Base-by-base conservation (phyloP, 208 protist species). In the Leishmania amazonensis region DNA sequence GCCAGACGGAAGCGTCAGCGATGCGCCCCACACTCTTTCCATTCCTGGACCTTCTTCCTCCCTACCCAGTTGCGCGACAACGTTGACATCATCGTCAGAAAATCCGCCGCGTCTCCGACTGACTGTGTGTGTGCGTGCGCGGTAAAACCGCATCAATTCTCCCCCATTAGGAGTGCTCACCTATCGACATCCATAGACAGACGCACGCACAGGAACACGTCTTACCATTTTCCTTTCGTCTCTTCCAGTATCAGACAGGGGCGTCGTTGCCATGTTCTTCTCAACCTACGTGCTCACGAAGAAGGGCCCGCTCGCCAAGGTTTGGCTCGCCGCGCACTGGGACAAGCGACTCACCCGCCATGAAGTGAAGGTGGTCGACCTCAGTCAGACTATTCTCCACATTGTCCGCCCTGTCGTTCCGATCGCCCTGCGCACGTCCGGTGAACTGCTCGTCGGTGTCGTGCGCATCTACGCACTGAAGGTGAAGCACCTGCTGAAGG, bases 321-420 rank as follows among this genome's bases (percentile, higher is more conserved):
- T 99, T 28, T 99, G 99, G 99, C 94, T 99, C 35, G 99, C 98
- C 1, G 98, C 98, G 1, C 98, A 99, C 89, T 99, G 97, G 98
- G 98, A 99, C 81, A 91, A 91, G 64, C 98, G 98, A 60, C 88
- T 99, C 17, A 98, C 96, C 42, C 98, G 98, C 73, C 90, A 94
- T 71, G 94, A 98, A 54, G 93, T 99, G 38, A 92, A 95, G 65
- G 87, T 96, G 13, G 91, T 98, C 15, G 95, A 99, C 81, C 93
- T 99, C 75, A 90, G 87, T 49, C 93, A 99, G 62, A 96, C 94
- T 42, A 92, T 97, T 68, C 81, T 99, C 45, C 87, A 96, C 54
- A 99, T 99, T 89, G 92, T 99, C 57, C 88, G 96, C 54, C 98
- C 98, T 24, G 90, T 94, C 53, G 96, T 99, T 57, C 98, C 97